Percentiles rank a stretch among this genome's conserved stretches.
phyloP scores from a whole-genome alignment of 2,329 filamentous ascomycete genomes.

The Curvularia lunata region DNA sequence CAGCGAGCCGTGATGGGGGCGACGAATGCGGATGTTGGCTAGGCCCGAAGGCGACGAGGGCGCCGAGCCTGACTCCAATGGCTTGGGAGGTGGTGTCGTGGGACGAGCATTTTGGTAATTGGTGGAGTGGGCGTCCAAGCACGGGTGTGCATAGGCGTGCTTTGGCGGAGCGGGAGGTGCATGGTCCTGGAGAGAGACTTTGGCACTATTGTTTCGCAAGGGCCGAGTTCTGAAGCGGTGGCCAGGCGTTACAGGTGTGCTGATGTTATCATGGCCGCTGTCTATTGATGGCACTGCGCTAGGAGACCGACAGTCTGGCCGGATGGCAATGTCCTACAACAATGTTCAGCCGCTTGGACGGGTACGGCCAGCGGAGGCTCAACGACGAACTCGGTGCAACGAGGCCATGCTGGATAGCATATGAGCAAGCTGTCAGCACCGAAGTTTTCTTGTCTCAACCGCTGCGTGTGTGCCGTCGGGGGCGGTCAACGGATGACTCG shows the following conservation, averaged over 20 bases:
- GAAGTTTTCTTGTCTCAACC: not conserved
- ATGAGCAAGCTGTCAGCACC: too few species aligned
- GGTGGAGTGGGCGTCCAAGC: not conserved
- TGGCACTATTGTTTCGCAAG: not conserved
- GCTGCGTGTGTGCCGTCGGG: not conserved
- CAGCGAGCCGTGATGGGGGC: conserved; percentile 22
- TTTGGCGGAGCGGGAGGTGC: conserved; percentile 9
- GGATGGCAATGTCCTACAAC: conserved; percentile 11
- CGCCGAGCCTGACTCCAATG: not conserved
- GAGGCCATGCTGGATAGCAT: conserved; percentile 7
- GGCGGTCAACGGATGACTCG: conserved; percentile 3
- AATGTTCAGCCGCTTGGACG: conserved; percentile 11
- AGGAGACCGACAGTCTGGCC: not conserved
- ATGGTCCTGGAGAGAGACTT: conserved; percentile 5
- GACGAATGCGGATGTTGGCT: conserved; percentile 37
- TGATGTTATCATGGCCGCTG: not conserved
- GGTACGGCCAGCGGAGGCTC: not conserved
- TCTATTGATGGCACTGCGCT: not conserved
- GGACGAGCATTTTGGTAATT: not conserved
- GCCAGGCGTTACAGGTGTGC: conserved; percentile 13
- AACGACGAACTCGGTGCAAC: conserved; percentile 18
- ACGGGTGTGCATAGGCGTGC: not conserved
- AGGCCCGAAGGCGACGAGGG: conserved; percentile 9
- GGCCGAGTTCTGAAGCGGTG: conserved; percentile 1
- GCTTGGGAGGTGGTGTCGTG: not conserved